These are phyloP conservation scores for Helenozyma baotianmanensis DNA, from an alignment of 805 yeast species.

Conservation along the genomic window DNA sequence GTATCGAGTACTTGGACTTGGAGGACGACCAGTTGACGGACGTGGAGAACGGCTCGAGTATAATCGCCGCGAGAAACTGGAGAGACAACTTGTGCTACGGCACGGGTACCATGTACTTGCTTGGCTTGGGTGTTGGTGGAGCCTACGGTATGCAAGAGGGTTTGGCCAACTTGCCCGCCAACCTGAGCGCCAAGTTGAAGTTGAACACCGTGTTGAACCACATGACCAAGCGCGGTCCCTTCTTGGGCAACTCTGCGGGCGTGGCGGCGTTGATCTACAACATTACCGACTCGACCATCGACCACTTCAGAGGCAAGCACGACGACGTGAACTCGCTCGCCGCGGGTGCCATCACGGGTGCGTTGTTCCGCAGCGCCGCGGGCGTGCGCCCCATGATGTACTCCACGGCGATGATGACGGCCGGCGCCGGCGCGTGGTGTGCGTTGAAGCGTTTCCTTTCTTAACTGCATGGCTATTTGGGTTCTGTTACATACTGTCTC, in stretches of 20 bases:
- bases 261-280: slow-evolving; percentile 88
- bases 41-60: slow-evolving; percentile 85
- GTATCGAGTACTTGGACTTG: slow-evolving; percentile 83
- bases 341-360: slow-evolving; percentile 92
- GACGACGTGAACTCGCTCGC: slow-evolving; percentile 79
- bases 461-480: slow-evolving; percentile 13
- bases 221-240: slow-evolving; percentile 94
- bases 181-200: slow-evolving; percentile 74
- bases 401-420: slow-evolving; percentile 79
- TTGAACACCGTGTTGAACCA: slow-evolving; percentile 88
- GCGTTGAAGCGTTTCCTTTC: slow-evolving; percentile 52
- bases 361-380: slow-evolving; percentile 77
- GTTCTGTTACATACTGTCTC: slow-evolving; percentile 9
- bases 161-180: slow-evolving; percentile 65
- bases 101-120: slow-evolving; percentile 86
- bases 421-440: slow-evolving; percentile 91
- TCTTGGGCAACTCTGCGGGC: slow-evolving; percentile 92
- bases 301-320: slow-evolving; percentile 79
- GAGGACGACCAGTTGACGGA: slow-evolving; percentile 71
- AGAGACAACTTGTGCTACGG: slow-evolving; percentile 97
- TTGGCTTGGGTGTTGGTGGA: slow-evolving; percentile 89
- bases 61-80: slow-evolving; percentile 97
- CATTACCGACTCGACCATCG: slow-evolving; percentile 74
- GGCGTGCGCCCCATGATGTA: slow-evolving; percentile 88
- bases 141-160: slow-evolving; percentile 86